Evolutionary conservation across 345 rosid species (phyloP).

Genomic region (Citrus reticulata): DNA sequence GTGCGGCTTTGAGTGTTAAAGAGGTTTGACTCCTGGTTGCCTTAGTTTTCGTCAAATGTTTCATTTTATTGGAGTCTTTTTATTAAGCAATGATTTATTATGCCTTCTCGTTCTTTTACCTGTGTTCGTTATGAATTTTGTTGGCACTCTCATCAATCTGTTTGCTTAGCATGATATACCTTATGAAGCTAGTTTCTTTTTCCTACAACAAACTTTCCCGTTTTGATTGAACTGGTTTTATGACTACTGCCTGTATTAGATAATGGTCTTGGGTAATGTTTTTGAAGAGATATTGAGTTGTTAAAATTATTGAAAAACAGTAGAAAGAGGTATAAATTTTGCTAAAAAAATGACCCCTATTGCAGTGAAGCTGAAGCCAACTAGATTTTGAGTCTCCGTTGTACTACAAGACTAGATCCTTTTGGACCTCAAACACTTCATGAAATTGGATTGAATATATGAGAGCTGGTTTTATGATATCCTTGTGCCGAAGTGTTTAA

Average conservation of each 20-base stretch:
- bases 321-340: not conserved
- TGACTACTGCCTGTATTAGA: not conserved
- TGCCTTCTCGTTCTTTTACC: not conserved
- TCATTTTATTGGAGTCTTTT: not conserved
- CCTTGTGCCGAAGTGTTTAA: not conserved
- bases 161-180: not conserved
- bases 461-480: not conserved
- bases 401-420: not conserved
- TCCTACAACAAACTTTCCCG: not conserved
- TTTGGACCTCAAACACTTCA: not conserved
- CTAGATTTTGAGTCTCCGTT: not conserved
- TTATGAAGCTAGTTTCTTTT: not conserved
- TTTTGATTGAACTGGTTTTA: not conserved
- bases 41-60: not conserved
- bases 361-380: not conserved
- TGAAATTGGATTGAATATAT: not conserved
- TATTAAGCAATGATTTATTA: not conserved
- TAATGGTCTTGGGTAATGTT: not conserved
- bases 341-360: not conserved
- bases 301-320: not conserved
- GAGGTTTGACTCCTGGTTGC: constrained; percentile 54
- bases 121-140: not conserved
- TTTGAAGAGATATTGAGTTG: not conserved
- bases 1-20: constrained; percentile 96
- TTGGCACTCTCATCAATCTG: not conserved